phyloP scores from a whole-genome alignment of 2,329 filamentous ascomycete species.

The Paecilomyces fulvus region DNA sequence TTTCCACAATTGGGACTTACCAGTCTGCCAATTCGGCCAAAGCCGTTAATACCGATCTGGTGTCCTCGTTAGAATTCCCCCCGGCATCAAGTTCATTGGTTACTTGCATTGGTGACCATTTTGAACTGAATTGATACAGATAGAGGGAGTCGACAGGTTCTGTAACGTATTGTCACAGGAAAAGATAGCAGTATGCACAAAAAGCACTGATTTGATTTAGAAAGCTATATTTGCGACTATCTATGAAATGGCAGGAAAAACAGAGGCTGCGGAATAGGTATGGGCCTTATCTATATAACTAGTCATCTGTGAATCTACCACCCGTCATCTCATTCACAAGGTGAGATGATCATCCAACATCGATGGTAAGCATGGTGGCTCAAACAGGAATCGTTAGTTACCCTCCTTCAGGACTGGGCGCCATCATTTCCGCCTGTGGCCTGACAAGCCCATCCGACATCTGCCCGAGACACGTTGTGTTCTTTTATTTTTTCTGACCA shows the following conservation, averaged over 20 bases:
- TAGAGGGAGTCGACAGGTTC: background rate
- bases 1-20: constrained; percentile 17
- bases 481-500: background rate
- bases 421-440: constrained; percentile 4
- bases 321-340: background rate
- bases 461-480: background rate
- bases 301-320: background rate
- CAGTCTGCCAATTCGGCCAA: constrained; percentile 90
- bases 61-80: constrained; percentile 42
- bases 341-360: background rate
- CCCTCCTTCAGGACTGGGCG: background rate
- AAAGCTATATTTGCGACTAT: background rate
- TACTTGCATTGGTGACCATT: background rate
- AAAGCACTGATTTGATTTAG: background rate
- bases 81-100: background rate
- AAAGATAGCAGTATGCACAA: background rate
- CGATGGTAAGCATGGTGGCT: background rate
- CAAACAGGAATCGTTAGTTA: background rate
- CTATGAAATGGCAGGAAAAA: background rate
- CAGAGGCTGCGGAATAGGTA: background rate
- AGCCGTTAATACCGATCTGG: constrained; percentile 90
- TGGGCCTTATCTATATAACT: background rate
- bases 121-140: background rate
- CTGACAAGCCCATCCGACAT: background rate
- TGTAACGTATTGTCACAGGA: background rate